A percentile compares a stretch with the other conserved stretches of the same genome.
Evolutionary conservation across 768 basidiomycete species (phyloP).

Genomic region (Agaricus blazei): DNA sequence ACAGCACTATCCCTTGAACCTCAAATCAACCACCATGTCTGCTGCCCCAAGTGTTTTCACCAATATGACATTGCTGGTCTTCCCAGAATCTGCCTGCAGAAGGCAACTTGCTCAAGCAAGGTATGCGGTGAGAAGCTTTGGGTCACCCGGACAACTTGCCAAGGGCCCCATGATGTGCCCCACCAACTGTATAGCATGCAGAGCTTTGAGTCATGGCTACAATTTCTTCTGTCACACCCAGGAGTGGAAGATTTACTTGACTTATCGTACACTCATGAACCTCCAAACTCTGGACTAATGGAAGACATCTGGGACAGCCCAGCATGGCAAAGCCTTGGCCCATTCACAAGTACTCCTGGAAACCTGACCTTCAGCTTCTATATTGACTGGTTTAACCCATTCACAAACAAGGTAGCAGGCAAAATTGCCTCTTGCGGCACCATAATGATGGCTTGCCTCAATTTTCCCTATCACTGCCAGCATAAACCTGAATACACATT

Average conservation of each 20-base stretch:
- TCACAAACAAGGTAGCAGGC: conserved; percentile 21
- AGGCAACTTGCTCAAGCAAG: conserved; percentile 9
- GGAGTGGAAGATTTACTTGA: conserved; percentile 19
- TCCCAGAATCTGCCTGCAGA: conserved; percentile 4
- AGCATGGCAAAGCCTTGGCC: conserved; percentile 11
- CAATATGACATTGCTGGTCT: background rate
- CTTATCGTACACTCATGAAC: conserved; percentile 14
- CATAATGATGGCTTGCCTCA: conserved; percentile 16
- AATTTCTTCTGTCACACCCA: conserved; percentile 16
- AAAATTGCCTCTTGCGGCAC: conserved; percentile 14
- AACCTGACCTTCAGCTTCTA: conserved; percentile 2
- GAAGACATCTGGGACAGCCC: conserved; percentile 17
- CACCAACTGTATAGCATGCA: conserved; percentile 14
- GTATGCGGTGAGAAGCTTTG: conserved; percentile 13
- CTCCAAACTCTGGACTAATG: conserved; percentile 10
- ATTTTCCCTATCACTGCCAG: conserved; percentile 14
- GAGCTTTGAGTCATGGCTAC: conserved; percentile 17
- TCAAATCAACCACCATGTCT: conserved; percentile 7
- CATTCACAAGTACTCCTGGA: conserved; percentile 14
- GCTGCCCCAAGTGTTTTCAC: conserved; percentile 16
- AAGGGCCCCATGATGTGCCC: conserved; percentile 10
- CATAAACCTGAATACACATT: conserved; percentile 10
- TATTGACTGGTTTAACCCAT: conserved; percentile 26
- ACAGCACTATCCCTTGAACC: background rate
- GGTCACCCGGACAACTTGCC: conserved; percentile 4